Evolutionary conservation across 306 rosid genomes (phyloP).

Genomic region (Vachellia pachyceras): DNA sequence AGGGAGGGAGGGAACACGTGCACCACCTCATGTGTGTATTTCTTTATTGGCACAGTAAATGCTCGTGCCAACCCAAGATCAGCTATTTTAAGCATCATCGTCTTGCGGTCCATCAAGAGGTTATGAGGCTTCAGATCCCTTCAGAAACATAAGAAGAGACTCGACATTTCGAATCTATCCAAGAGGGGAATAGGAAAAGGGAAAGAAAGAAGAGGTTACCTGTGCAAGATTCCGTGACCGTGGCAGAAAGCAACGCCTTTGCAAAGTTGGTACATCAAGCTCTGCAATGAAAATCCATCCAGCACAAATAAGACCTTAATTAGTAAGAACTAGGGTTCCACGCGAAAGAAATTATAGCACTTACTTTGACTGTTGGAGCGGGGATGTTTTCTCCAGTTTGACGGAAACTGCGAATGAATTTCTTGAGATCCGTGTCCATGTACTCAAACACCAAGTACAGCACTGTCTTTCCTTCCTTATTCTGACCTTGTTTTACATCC

Average conservation of each 20-base stretch:
- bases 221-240: conserved; percentile 93
- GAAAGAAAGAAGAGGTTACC: conserved; percentile 38
- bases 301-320: neutral
- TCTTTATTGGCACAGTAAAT: conserved; percentile 85
- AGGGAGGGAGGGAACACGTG: neutral
- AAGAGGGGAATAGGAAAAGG: neutral
- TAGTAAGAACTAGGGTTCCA: neutral
- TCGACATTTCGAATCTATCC: neutral
- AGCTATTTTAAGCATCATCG: conserved; percentile 86
- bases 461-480: conserved; percentile 90
- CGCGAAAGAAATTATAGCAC: neutral
- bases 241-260: conserved; percentile 98
- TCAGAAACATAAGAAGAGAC: neutral
- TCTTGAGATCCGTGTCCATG: conserved; percentile 93
- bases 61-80: conserved; percentile 97
- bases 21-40: conserved; percentile 93
- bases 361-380: conserved; percentile 58
- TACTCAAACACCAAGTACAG: conserved; percentile 91
- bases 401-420: conserved; percentile 75
- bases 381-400: conserved; percentile 63
- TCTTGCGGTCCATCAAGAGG: conserved; percentile 86
- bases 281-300: conserved; percentile 41
- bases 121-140: conserved; percentile 98
- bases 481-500: conserved; percentile 94
- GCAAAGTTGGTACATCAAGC: conserved; percentile 93